phyloP scores from a whole-genome alignment of 345 rosid genomes.

The Rhodamnia argentea region DNA sequence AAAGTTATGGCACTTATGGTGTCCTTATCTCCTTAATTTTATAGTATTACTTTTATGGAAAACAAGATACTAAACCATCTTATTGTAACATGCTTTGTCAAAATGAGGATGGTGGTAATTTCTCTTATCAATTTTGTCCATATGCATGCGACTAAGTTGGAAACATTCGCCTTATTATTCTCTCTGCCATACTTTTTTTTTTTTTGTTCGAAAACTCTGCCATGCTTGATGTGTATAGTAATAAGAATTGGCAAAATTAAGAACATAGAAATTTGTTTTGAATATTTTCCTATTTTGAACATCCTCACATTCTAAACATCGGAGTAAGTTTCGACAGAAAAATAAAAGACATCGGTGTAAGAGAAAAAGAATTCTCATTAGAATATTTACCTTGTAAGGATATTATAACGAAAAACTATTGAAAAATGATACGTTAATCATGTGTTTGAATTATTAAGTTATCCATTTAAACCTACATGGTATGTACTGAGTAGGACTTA shows the following conservation, averaged over 20 bases:
- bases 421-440: not conserved
- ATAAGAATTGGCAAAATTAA: not conserved
- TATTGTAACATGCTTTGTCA: not conserved
- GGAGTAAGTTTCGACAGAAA: not conserved
- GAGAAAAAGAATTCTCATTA: not conserved
- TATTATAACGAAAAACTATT: not conserved
- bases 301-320: not conserved
- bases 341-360: not conserved
- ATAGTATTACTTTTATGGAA: not conserved
- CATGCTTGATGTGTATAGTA: not conserved
- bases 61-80: not conserved
- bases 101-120: not conserved
- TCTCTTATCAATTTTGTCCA: not conserved
- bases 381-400: not conserved
- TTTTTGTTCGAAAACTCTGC: too few relatives aligned
- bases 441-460: not conserved
- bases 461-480: not conserved
- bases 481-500: not conserved
- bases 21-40: not conserved
- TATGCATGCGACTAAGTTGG: not conserved
- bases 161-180: not conserved
- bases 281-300: not conserved
- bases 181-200: fast-evolving
- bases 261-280: not conserved
- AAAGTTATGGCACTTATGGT: too few relatives aligned